These are phyloP conservation scores for Ophiostoma sp. DNA, from an alignment of 2,329 filamentous ascomycete genomes.

Conservation along the genomic window DNA sequence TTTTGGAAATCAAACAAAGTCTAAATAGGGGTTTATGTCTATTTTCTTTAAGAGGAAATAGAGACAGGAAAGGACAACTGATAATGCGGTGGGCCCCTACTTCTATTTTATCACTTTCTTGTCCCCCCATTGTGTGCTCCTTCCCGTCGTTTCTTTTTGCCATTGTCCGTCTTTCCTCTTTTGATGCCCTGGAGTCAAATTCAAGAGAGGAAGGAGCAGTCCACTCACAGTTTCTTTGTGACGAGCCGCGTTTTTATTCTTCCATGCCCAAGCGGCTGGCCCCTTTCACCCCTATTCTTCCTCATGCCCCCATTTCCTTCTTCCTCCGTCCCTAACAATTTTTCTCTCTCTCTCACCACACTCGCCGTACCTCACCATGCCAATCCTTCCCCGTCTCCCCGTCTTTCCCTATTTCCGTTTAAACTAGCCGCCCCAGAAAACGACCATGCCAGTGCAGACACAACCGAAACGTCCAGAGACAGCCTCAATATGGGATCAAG, in stretches of 20 bases:
- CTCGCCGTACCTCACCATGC: not conserved
- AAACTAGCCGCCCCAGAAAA: conserved; percentile 10
- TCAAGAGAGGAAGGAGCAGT: not conserved
- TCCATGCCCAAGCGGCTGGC: not conserved
- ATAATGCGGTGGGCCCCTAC: not conserved
- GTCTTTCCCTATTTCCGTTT: conserved; percentile 18
- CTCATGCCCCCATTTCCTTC: not conserved
- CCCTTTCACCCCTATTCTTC: not conserved
- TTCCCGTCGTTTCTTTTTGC: not conserved
- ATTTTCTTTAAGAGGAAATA: not conserved
- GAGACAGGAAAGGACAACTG: not conserved
- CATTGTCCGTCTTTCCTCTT: not conserved
- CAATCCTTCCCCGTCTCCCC: not conserved
- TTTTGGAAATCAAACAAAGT: not conserved
- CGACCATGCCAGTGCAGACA: not conserved
- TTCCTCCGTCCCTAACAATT: not conserved
- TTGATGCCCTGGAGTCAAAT: not conserved
- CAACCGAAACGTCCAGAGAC: not conserved
- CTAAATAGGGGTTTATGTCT: not conserved
- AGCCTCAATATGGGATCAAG: not conserved
- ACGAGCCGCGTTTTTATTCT: conserved; percentile 3
- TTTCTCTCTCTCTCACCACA: not conserved
- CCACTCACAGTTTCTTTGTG: not conserved
- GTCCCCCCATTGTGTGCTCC: not conserved
- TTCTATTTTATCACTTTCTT: not conserved